Base-by-base conservation (phyloP, 768 basidiomycete species). In the Coprinopsis marcescibilis region DNA sequence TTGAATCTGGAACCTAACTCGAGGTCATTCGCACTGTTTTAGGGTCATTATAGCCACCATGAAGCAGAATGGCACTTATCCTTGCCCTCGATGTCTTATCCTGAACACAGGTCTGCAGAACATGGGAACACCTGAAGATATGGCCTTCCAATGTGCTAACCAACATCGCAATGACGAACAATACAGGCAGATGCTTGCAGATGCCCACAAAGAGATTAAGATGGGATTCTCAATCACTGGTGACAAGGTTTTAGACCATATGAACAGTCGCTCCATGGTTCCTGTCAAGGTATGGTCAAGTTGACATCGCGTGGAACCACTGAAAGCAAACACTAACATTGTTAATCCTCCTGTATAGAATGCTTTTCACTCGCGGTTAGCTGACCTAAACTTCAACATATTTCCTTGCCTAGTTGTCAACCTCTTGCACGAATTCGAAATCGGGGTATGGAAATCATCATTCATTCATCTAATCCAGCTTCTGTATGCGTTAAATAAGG, bases 81-180 rank as follows among this genome's bases (percentile, higher is more conserved):
- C 66, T 12, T 73, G 72, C 48, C 70, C 70, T 0, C 53, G 62
- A 0, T 75, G 73, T 45, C 46, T 63, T 0, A 50, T 67, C 20
- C 36, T 33, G 7, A 68, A 65, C 41, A 45, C 43, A 0, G 11
- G 62, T 0, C 59, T 70, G n/a, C 20, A 35, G 7, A 23, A 50
- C 0, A 17, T 73, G 10, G 70, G 66, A 1, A 49, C 50, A 24
- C 51, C 56, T 21, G 33, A 12, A 2, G 64, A 65, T 39, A 46
- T 48, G 34, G n/a, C 11, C 8, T 13, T 37, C 13, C 47, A 51
- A n/a, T 30, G 15, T 3, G 40, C 12, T 4, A 12, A 37, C 3
- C 26, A 25, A 4, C 49, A 50, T 3, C 36, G 48, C 13, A 51
- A 62, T 45, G 47, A 24, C 25, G 25, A 41, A 8, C 8, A 8